phyloP scores from a whole-genome alignment of 192 early-diverging fungal species.

The Podila epigama region DNA sequence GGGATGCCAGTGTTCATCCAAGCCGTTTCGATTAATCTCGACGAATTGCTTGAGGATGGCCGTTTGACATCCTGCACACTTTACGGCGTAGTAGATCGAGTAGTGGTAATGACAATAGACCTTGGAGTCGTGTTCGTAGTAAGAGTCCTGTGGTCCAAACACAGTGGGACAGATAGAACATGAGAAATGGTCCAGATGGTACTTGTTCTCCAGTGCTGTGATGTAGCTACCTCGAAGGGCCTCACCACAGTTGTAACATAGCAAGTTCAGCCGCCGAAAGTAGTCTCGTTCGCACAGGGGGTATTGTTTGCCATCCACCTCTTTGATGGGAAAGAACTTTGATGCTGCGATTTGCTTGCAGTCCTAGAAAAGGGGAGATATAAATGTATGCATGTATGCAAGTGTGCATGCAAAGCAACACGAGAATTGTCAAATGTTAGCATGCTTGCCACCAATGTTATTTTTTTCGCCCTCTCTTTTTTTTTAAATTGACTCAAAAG shows the following conservation, averaged over 20 bases:
- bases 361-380: constrained; percentile 57
- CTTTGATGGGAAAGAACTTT: constrained; percentile 83
- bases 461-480: background rate
- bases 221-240: constrained; percentile 92
- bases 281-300: constrained; percentile 92
- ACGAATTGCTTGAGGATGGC: constrained; percentile 97
- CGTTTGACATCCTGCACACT: constrained; percentile 94
- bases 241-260: constrained; percentile 85
- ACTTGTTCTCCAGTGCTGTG: constrained; percentile 90
- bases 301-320: constrained; percentile 58
- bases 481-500: background rate
- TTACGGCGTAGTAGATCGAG: constrained; percentile 85
- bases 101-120: constrained; percentile 97
- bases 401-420: too few relatives aligned
- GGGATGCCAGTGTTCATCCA: constrained; percentile 97
- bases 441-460: background rate
- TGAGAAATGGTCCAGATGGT: constrained; percentile 97
- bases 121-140: constrained; percentile 92
- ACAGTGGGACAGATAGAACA: constrained; percentile 92
- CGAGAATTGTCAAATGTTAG: background rate
- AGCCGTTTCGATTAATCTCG: constrained; percentile 82
- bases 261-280: constrained; percentile 78
- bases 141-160: constrained; percentile 95
- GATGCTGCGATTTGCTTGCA: constrained; percentile 79
- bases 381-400: constrained; percentile 24